A percentile compares a stretch with the other conserved stretches of the same genome.
Conservation (phyloP, 257 asterid species). For the Cruciata laevipes region DNA sequence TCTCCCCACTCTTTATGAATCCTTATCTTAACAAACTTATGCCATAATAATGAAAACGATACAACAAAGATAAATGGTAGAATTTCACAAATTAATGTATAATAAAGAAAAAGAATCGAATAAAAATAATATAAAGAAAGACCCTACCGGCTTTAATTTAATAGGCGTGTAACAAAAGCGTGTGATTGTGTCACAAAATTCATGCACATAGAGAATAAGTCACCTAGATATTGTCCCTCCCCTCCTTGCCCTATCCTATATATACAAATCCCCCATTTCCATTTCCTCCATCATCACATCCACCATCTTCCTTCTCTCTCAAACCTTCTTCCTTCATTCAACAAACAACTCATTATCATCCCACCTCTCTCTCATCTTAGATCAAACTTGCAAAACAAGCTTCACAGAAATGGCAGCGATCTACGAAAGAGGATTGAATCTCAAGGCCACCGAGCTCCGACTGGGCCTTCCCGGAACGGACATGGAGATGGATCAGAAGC, state of each 20-base stretch:
- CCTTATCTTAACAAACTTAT: no score
- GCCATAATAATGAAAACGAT: no score
- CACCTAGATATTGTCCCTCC: constrained; percentile 26
- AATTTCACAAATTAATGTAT: no score
- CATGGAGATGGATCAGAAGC: constrained; percentile 28
- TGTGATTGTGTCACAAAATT: constrained; percentile 30
- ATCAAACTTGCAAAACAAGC: background rate
- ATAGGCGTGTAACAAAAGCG: constrained; percentile 13
- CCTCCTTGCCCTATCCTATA: constrained; percentile 10
- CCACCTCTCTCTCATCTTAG: no score
- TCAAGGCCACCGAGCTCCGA: constrained; percentile 66
- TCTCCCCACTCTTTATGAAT: no score
- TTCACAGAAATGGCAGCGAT: constrained; percentile 2
- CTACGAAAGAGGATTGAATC: constrained; percentile 44
- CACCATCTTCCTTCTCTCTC: background rate
- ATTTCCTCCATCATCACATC: constrained; percentile 7
- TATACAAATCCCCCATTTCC: constrained; percentile 19
- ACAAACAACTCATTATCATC: background rate
- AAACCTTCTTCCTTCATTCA: background rate
- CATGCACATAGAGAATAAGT: constrained; percentile 46
- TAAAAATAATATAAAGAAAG: background rate
- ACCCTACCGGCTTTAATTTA: background rate
- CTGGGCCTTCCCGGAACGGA: constrained; percentile 71
- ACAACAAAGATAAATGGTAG: no score
- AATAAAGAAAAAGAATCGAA: no score